Percentiles rank a stretch among this genome's conserved stretches.
phyloP scores from a whole-genome alignment of 2,329 filamentous ascomycete species.

The Trichoderma sp. region DNA sequence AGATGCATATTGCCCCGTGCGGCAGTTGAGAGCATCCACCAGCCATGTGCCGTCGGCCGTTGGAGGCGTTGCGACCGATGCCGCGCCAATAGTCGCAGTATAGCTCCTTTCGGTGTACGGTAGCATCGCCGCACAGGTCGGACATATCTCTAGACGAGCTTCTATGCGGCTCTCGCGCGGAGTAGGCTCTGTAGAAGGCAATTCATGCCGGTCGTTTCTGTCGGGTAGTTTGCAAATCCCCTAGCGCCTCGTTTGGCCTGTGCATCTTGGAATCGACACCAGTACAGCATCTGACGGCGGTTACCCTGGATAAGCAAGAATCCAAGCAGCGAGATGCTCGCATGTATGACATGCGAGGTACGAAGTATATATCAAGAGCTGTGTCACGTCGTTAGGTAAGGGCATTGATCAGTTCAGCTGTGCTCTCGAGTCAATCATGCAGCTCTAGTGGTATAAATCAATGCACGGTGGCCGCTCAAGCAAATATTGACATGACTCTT shows the following conservation, averaged over 20 bases:
- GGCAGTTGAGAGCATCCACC: slow-evolving; percentile 8
- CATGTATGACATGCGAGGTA: not conserved
- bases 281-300: not conserved
- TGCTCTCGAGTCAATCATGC: not conserved
- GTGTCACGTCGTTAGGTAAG: not conserved
- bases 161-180: not conserved
- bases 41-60: slow-evolving; percentile 14
- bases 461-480: not conserved
- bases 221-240: not conserved
- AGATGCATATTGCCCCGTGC: not conserved
- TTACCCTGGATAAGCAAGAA: not conserved
- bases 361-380: not conserved
- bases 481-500: not conserved
- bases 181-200: not conserved
- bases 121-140: not conserved
- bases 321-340: not conserved
- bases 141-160: not conserved
- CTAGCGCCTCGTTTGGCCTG: not conserved
- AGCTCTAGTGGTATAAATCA: not conserved
- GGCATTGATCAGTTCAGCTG: not conserved
- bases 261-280: not conserved
- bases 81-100: not conserved
- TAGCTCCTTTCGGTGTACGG: not conserved
- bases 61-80: slow-evolving; percentile 13
- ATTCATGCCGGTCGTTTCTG: not conserved